phyloP scores from a whole-genome alignment of 768 basidiomycete species.

The Podaxis carcinomalis region DNA sequence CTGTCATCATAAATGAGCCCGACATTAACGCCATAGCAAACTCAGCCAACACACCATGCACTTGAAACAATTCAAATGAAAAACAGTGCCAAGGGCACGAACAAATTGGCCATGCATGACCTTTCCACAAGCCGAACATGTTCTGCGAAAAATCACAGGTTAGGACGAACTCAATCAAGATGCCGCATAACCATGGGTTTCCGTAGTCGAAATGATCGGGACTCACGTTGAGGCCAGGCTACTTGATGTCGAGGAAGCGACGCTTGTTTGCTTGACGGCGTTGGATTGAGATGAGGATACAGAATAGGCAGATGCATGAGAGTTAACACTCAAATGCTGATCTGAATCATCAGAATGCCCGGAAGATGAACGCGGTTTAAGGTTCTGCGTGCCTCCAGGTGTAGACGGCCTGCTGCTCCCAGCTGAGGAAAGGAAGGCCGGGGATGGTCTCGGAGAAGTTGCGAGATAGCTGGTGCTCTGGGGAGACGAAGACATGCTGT shows the following conservation, averaged over 20 bases:
- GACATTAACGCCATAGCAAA: not conserved
- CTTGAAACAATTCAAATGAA: constrained; percentile 97
- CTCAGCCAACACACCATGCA: constrained; percentile 69
- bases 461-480: constrained; percentile 17
- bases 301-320: constrained; percentile 53
- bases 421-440: constrained; percentile 41
- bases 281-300: constrained; percentile 39
- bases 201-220: constrained; percentile 10
- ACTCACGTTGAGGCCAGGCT: constrained; percentile 60
- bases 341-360: constrained; percentile 46
- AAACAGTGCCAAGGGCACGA: constrained; percentile 88
- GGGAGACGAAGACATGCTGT: constrained; percentile 31
- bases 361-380: constrained; percentile 48
- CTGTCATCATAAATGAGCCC: constrained; percentile 34
- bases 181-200: constrained; percentile 4
- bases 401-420: constrained; percentile 46
- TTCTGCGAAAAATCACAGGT: constrained; percentile 34
- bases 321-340: constrained; percentile 41
- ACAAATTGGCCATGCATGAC: constrained; percentile 95
- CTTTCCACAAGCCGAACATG: constrained; percentile 75
- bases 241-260: constrained; percentile 51
- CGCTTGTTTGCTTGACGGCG: constrained; percentile 36
- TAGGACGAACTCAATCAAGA: constrained; percentile 23
- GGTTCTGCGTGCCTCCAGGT: constrained; percentile 46
- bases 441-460: constrained; percentile 39